Evolutionary conservation across 768 basidiomycete genomes (phyloP).

Genomic region (Russula emetica): DNA sequence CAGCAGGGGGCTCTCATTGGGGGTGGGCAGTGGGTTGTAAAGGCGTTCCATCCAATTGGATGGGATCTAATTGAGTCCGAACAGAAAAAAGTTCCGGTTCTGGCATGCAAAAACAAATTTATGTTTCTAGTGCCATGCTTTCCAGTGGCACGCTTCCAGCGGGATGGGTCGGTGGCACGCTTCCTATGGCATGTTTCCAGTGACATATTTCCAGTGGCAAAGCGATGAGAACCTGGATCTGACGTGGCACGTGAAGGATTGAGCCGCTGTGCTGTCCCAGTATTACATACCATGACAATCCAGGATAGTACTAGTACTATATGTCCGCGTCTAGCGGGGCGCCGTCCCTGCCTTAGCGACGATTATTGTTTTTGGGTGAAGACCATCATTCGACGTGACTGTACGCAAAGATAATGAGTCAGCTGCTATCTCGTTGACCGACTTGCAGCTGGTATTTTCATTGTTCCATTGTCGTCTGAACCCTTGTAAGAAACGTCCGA

Average conservation of each 20-base stretch:
- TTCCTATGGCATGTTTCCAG: background rate
- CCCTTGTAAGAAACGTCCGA: background rate
- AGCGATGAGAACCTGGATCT: background rate
- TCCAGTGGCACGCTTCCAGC: background rate
- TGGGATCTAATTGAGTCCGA: background rate
- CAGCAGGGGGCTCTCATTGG: conserved; percentile 4
- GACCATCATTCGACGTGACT: background rate
- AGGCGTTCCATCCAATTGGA: too few species aligned
- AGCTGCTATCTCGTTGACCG: background rate
- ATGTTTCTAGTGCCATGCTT: background rate
- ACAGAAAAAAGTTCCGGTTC: background rate
- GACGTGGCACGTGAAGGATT: background rate
- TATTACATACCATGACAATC: background rate
- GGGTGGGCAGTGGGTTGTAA: background rate
- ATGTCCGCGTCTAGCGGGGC: background rate
- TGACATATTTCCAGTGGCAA: background rate
- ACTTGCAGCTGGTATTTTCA: background rate
- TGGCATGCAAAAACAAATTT: background rate
- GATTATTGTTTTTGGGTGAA: background rate
- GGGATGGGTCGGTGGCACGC: background rate
- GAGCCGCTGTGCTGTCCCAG: background rate
- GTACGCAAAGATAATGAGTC: background rate
- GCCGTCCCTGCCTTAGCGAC: background rate
- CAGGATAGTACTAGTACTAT: background rate
- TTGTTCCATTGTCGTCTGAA: background rate